phyloP scores from a whole-genome alignment of 2,329 filamentous ascomycete species.

The Aureobasidium sp. region DNA sequence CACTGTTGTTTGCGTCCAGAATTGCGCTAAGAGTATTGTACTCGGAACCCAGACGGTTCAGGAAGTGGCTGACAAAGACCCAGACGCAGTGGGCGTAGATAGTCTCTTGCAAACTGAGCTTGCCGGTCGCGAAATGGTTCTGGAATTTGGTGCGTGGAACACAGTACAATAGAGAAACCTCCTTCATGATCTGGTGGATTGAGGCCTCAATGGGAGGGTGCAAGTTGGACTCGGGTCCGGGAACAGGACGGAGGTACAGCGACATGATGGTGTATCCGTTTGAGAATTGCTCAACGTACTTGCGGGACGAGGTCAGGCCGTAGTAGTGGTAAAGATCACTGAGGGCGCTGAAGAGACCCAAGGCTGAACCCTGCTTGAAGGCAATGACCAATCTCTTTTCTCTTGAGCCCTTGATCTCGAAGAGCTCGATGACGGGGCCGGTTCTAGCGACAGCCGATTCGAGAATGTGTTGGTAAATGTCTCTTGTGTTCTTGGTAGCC shows the following conservation, averaged over 20 bases:
- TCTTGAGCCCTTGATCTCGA: conserved; percentile 81
- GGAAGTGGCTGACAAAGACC: conserved; percentile 96
- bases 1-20: conserved; percentile 70
- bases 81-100: conserved; percentile 96
- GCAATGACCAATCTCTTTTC: conserved; percentile 94
- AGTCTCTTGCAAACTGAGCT: conserved; percentile 87
- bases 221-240: conserved; percentile 44
- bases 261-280: conserved; percentile 98
- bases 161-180: conserved; percentile 93
- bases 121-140: conserved; percentile 72
- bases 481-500: conserved; percentile 89
- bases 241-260: conserved; percentile 74
- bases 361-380: conserved; percentile 85
- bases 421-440: conserved; percentile 95
- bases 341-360: conserved; percentile 88
- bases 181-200: conserved; percentile 98
- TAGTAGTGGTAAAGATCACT: conserved; percentile 99
- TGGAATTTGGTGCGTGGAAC: conserved; percentile 97
- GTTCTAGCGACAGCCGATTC: conserved; percentile 73
- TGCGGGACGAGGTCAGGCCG: conserved; percentile 87
- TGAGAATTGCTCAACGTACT: conserved; percentile 91
- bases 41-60: conserved; percentile 88
- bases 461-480: conserved; percentile 92
- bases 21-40: conserved; percentile 80
- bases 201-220: conserved; percentile 82